phyloP scores from a whole-genome alignment of 2,329 filamentous ascomycete species.

The Colletotrichum brevisporum region DNA sequence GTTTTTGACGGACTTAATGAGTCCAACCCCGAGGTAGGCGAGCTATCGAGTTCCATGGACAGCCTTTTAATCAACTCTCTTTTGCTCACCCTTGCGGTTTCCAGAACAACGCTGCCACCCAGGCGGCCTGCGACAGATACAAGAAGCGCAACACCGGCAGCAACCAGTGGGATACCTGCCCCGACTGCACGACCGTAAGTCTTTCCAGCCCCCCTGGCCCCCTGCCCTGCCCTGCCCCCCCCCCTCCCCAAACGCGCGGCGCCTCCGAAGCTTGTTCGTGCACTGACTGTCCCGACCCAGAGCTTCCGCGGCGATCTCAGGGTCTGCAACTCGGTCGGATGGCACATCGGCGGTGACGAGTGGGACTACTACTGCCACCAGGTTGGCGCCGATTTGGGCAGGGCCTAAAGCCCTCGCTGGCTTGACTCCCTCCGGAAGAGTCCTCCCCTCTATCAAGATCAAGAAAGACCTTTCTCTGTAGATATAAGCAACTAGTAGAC shows the following conservation, averaged over 20 bases:
- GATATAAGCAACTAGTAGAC: too few species aligned
- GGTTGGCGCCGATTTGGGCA: constrained; percentile 3
- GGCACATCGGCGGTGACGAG: constrained; percentile 20
- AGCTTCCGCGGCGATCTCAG: constrained; percentile 12
- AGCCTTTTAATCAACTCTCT: too few species aligned
- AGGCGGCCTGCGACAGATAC: constrained; percentile 16
- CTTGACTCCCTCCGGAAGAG: too few species aligned
- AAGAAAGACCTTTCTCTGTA: too few species aligned
- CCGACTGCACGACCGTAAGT: constrained; percentile 13
- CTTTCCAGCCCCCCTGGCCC: not conserved
- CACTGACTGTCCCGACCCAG: not conserved
- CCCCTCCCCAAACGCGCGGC: too few species aligned
- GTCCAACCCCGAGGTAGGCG: constrained; percentile 3
- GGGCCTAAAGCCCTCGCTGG: not conserved
- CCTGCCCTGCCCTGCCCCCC: too few species aligned
- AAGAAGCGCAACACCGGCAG: constrained; percentile 15
- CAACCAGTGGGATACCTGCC: constrained; percentile 20
- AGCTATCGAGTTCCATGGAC: not conserved
- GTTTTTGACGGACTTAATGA: not conserved
- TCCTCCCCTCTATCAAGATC: too few species aligned
- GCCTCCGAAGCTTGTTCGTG: too few species aligned
- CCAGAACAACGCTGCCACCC: constrained; percentile 12
- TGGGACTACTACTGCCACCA: constrained; percentile 19
- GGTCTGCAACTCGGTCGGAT: constrained; percentile 16
- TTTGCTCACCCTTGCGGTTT: not conserved